Evolutionary conservation across 106 monocot genomes (phyloP).

Genomic region (Phalaenopsis aphrodite): DNA sequence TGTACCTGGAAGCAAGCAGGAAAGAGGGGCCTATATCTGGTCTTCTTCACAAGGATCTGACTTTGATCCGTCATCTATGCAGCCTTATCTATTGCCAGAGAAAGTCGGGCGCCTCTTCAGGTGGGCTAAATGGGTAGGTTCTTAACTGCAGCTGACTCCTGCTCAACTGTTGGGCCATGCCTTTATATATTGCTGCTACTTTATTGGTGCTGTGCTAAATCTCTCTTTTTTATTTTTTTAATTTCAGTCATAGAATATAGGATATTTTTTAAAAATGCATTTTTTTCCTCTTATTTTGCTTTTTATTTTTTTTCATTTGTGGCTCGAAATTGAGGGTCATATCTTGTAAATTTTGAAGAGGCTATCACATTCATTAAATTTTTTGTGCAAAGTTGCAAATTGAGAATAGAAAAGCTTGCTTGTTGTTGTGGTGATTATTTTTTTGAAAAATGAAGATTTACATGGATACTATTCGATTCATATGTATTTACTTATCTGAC

Average conservation of each 20-base stretch:
- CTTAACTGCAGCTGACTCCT: not conserved
- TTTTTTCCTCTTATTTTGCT: no score
- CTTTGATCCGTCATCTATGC: constrained; percentile 38
- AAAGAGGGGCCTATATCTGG: constrained; percentile 96
- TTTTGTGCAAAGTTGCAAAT: no score
- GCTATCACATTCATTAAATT: not conserved
- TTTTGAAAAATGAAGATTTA: no score
- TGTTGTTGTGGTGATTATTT: no score
- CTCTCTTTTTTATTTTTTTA: not conserved
- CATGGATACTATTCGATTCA: no score
- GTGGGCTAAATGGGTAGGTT: constrained; percentile 86
- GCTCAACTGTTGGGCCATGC: no score
- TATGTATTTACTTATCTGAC: no score
- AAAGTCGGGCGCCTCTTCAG: constrained; percentile 51
- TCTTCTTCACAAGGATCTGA: constrained; percentile 23
- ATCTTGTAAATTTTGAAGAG: constrained; percentile 3
- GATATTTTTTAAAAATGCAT: no score
- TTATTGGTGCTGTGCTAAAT: not conserved
- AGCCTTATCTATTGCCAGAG: constrained; percentile 54
- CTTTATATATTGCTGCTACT: no score
- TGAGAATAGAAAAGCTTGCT: no score
- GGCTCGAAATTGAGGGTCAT: not conserved
- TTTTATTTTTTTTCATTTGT: not conserved
- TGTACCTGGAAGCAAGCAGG: constrained; percentile 88
- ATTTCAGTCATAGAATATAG: not conserved